phyloP scores from a whole-genome alignment of 495 filamentous ascomycete species.

The Hypoxylon fuscum region DNA sequence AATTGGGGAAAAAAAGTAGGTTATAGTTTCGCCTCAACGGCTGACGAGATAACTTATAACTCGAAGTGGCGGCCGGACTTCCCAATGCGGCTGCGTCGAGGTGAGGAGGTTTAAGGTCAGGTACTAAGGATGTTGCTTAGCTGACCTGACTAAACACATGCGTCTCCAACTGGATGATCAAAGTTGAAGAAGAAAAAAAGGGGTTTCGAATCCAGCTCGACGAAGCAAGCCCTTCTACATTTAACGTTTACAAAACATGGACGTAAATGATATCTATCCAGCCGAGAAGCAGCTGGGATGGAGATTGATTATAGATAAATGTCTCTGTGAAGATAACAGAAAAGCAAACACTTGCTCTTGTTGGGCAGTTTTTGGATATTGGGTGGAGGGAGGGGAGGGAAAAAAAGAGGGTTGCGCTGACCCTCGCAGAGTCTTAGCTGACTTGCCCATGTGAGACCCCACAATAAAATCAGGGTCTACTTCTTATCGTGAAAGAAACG shows the following conservation, averaged over 20 bases:
- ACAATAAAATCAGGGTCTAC: slow-evolving; percentile 29
- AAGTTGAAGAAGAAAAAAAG: slow-evolving; percentile 6
- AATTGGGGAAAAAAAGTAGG: slow-evolving; percentile 2
- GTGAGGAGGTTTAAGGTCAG: slow-evolving; percentile 8
- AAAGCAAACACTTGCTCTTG: slow-evolving; percentile 11
- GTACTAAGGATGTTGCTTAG: slow-evolving; percentile 17
- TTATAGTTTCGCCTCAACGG: slow-evolving; percentile 8
- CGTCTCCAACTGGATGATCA: not conserved
- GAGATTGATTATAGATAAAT: not conserved
- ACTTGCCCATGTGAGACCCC: slow-evolving; percentile 42
- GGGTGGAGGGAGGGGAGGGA: slow-evolving; percentile 2
- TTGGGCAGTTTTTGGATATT: not conserved
- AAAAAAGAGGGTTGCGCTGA: slow-evolving; percentile 31
- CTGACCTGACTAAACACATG: slow-evolving; percentile 1
- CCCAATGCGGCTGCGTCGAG: slow-evolving; percentile 26
- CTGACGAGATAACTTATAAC: slow-evolving; percentile 6
- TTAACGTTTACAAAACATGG: slow-evolving; percentile 26
- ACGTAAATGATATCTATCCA: not conserved
- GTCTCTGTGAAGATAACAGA: slow-evolving; percentile 20
- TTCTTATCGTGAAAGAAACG: slow-evolving; percentile 26
- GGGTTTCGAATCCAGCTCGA: slow-evolving; percentile 19
- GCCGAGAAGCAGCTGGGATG: slow-evolving; percentile 8
- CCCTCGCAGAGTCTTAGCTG: slow-evolving; percentile 39
- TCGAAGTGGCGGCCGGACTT: slow-evolving; percentile 26
- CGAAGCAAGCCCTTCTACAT: slow-evolving; percentile 14